These are phyloP conservation scores for Fusarium chuoi DNA, from an alignment of 2,329 filamentous ascomycete genomes.

Conservation along the genomic window DNA sequence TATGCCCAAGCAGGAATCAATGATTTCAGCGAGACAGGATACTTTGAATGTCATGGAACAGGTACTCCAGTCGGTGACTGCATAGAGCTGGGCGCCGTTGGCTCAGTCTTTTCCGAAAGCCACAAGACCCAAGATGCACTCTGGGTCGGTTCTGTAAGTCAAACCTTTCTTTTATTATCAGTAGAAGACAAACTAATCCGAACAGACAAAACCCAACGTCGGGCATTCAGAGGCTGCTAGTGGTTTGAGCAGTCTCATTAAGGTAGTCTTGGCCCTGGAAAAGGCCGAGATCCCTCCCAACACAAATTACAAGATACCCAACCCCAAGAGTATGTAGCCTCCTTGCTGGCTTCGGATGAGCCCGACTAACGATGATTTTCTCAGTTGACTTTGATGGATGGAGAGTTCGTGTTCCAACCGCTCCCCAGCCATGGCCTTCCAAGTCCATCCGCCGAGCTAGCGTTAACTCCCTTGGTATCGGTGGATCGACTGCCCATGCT, in stretches of 20 bases:
- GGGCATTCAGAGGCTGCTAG: slow-evolving; percentile 45
- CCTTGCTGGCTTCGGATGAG: background rate
- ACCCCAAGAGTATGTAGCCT: slow-evolving; percentile 34
- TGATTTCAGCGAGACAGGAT: slow-evolving; percentile 41
- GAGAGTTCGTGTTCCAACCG: slow-evolving; percentile 38
- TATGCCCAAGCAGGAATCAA: slow-evolving; percentile 34
- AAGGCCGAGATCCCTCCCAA: slow-evolving; percentile 44
- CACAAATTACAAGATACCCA: slow-evolving; percentile 38
- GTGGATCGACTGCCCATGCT: slow-evolving; percentile 57
- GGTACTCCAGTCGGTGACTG: slow-evolving; percentile 46
- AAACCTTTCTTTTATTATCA: background rate
- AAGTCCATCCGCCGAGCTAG: slow-evolving; percentile 41
- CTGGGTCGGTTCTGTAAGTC: slow-evolving; percentile 58
- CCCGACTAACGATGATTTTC: background rate
- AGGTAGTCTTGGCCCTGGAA: slow-evolving; percentile 42
- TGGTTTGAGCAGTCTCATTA: slow-evolving; percentile 44
- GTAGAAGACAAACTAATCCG: slow-evolving; percentile 11
- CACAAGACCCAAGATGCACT: slow-evolving; percentile 42
- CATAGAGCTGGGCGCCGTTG: slow-evolving; percentile 48
- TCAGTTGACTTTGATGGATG: slow-evolving; percentile 39
- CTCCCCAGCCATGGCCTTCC: slow-evolving; percentile 37
- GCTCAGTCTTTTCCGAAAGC: slow-evolving; percentile 43
- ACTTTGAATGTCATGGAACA: slow-evolving; percentile 47
- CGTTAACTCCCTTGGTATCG: slow-evolving; percentile 54
- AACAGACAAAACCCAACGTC: slow-evolving; percentile 41